These are phyloP conservation scores for Ampelocalamus luodianensis DNA, from an alignment of 176 grass and related monocot genomes.

Conservation along the genomic window DNA sequence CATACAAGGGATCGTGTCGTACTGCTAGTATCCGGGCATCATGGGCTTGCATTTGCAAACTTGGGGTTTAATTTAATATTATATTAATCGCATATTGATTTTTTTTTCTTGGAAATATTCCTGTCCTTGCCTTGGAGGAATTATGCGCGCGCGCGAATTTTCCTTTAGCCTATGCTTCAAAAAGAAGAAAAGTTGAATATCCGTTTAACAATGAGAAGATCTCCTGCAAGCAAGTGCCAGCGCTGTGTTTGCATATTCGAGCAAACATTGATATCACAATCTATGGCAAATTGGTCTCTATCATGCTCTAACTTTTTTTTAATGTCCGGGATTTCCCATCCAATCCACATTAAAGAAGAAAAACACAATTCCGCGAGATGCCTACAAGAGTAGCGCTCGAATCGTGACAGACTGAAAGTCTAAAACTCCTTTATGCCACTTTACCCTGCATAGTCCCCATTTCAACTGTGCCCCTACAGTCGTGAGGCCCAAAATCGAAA, in stretches of 20 bases:
- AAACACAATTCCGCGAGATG: no score
- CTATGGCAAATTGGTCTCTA: constrained; percentile 5
- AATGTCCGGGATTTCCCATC: no score
- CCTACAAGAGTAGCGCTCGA: no score
- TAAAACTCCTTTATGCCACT: no score
- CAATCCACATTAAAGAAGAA: no score
- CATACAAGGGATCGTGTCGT: background rate
- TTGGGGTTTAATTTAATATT: background rate
- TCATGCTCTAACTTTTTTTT: background rate
- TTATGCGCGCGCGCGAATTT: background rate
- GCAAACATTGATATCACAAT: constrained; percentile 11
- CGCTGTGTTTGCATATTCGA: background rate
- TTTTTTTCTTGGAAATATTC: background rate
- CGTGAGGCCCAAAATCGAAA: no score
- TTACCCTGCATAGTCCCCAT: no score
- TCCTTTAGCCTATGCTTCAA: background rate
- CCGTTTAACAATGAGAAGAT: constrained; percentile 24
- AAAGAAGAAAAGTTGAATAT: constrained; percentile 9
- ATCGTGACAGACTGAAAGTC: no score
- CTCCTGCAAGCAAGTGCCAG: background rate
- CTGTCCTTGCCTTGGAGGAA: background rate
- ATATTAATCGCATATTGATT: background rate
- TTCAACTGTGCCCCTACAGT: no score
- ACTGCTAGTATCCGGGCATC: background rate
- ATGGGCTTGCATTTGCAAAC: background rate